Conservation (phyloP, 768 basidiomycete species). For the Agaricus subrufescens region DNA sequence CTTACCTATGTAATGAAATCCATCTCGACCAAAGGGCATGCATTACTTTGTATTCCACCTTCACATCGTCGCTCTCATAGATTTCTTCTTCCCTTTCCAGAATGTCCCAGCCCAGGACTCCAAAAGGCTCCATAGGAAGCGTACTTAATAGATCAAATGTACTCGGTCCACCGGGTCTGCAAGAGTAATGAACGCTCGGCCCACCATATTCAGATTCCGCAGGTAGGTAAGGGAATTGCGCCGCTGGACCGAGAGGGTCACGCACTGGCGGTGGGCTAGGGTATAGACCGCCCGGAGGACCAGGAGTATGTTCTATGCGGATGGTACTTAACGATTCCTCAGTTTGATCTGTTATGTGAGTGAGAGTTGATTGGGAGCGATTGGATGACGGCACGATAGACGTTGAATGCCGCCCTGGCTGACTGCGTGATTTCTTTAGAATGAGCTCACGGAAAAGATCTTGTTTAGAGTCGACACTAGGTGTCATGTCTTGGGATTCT, state of each 20-base stretch:
- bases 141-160: slow-evolving; percentile 62
- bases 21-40: slow-evolving; percentile 74
- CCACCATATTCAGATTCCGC: slow-evolving; percentile 42
- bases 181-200: slow-evolving; percentile 49
- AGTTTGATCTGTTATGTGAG: slow-evolving; percentile 8
- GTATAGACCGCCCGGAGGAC: slow-evolving; percentile 17
- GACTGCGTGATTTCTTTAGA: background rate
- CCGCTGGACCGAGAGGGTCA: slow-evolving; percentile 48
- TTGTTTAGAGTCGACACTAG: background rate
- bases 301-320: slow-evolving; percentile 1
- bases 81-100: slow-evolving; percentile 74
- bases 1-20: slow-evolving; percentile 60
- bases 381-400: background rate
- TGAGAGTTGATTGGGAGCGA: slow-evolving; percentile 1
- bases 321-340: slow-evolving; percentile 6
- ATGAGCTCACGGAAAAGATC: background rate
- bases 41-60: slow-evolving; percentile 76
- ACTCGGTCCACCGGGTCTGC: slow-evolving; percentile 60
- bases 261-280: slow-evolving; percentile 36
- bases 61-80: slow-evolving; percentile 64
- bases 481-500: background rate
- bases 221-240: slow-evolving; percentile 46
- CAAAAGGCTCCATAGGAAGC: slow-evolving; percentile 56
- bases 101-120: slow-evolving; percentile 64
- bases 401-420: background rate